phyloP scores from a whole-genome alignment of 2,329 filamentous ascomycete species.

The Zymoseptoria crescenta region DNA sequence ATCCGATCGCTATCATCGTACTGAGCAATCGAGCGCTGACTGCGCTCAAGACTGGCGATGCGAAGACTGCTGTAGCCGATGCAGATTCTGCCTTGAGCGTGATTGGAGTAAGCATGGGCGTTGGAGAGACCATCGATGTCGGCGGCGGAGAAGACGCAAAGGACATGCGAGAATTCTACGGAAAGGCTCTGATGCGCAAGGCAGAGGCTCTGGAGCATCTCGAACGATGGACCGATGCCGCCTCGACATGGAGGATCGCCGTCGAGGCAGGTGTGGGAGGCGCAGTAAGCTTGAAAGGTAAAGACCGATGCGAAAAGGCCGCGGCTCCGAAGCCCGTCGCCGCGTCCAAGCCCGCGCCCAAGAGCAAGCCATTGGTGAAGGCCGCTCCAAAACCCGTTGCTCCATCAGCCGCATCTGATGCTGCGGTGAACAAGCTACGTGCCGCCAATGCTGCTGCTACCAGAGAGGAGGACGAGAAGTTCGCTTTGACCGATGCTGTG shows the following conservation, averaged over 20 bases:
- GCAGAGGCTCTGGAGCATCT: slow-evolving; percentile 93
- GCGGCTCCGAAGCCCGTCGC: slow-evolving; percentile 36
- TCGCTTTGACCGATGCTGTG: slow-evolving; percentile 77
- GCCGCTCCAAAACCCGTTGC: slow-evolving; percentile 40
- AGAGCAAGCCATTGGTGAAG: slow-evolving; percentile 40
- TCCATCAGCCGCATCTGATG: slow-evolving; percentile 39
- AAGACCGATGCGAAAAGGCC: slow-evolving; percentile 83
- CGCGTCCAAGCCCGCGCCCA: slow-evolving; percentile 51
- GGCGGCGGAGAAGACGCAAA: slow-evolving; percentile 53
- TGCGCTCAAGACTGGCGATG: slow-evolving; percentile 82
- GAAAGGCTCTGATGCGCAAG: slow-evolving; percentile 88
- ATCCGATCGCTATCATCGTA: slow-evolving; percentile 81
- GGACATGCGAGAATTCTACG: slow-evolving; percentile 87
- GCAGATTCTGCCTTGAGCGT: slow-evolving; percentile 71
- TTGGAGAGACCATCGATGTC: slow-evolving; percentile 70
- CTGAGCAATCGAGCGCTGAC: slow-evolving; percentile 88
- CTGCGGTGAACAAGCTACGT: slow-evolving; percentile 74
- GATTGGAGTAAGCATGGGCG: slow-evolving; percentile 72
- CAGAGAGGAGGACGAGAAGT: slow-evolving; percentile 83
- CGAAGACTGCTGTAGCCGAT: slow-evolving; percentile 77
- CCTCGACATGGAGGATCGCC: slow-evolving; percentile 68
- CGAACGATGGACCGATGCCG: slow-evolving; percentile 86
- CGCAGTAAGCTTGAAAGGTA: slow-evolving; percentile 70
- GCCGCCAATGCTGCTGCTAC: slow-evolving; percentile 81
- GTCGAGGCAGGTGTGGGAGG: slow-evolving; percentile 85